phyloP scores from a whole-genome alignment of 2,329 filamentous ascomycete genomes.

The Zalaria sp. region DNA sequence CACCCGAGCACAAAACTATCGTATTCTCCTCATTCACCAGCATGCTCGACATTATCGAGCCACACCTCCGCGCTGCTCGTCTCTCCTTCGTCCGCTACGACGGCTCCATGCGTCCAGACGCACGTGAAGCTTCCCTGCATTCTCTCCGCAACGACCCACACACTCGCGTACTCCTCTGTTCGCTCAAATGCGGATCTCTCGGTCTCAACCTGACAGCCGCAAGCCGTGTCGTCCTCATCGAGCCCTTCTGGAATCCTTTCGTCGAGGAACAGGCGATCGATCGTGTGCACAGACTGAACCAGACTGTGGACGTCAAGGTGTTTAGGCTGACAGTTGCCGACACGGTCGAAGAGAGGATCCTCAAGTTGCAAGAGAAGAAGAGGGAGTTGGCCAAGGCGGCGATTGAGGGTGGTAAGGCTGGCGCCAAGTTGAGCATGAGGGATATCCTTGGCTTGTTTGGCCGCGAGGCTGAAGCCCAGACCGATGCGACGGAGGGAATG shows the following conservation, averaged over 20 bases:
- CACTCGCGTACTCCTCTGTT: conserved; percentile 78
- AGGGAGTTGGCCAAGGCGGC: conserved; percentile 80
- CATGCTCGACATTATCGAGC: conserved; percentile 93
- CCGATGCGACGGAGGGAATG: conserved; percentile 25
- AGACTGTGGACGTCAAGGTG: conserved; percentile 85
- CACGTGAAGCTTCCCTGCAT: conserved; percentile 72
- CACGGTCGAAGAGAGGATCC: conserved; percentile 84
- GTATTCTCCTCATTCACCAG: conserved; percentile 98
- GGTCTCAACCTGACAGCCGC: conserved; percentile 92
- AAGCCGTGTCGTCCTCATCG: conserved; percentile 82
- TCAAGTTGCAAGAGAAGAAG: conserved; percentile 92
- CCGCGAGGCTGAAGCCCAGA: conserved; percentile 44
- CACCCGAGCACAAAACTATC: conserved; percentile 81
- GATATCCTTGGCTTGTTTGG: conserved; percentile 88
- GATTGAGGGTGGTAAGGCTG: conserved; percentile 69
- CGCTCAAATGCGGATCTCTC: conserved; percentile 81
- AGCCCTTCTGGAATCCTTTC: conserved; percentile 97
- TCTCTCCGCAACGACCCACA: conserved; percentile 59
- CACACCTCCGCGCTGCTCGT: conserved; percentile 62
- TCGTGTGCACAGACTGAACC: conserved; percentile 93
- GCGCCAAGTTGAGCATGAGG: conserved; percentile 76
- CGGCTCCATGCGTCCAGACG: conserved; percentile 86
- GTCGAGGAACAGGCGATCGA: conserved; percentile 98
- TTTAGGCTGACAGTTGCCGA: conserved; percentile 83
- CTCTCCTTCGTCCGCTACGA: conserved; percentile 84